phyloP scores from a whole-genome alignment of 306 rosid species.

The Lupinus albus region DNA sequence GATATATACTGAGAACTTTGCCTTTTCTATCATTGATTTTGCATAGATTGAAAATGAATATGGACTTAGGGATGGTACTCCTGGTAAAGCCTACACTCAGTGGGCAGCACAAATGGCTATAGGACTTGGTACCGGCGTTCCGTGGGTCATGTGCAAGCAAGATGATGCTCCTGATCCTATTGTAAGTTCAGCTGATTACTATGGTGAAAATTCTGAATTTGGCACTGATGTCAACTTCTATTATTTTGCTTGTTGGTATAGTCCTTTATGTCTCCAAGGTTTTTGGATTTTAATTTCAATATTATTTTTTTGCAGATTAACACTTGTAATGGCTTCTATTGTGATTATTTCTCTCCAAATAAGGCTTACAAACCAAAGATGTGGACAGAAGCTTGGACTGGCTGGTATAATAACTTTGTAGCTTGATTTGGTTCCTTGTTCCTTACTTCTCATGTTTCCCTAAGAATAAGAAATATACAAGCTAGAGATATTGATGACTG shows the following conservation, averaged over 20 bases:
- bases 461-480: neutral
- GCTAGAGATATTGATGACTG: slow-evolving; percentile 8
- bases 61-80: slow-evolving; percentile 91
- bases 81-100: slow-evolving; percentile 74
- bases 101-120: slow-evolving; percentile 98
- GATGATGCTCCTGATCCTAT: slow-evolving; percentile 99
- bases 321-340: slow-evolving; percentile 94
- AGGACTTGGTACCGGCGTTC: slow-evolving; percentile 91
- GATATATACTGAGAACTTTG: slow-evolving; percentile 21
- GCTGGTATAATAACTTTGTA: slow-evolving; percentile 61
- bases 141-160: slow-evolving; percentile 99
- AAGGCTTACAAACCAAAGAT: slow-evolving; percentile 95
- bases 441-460: neutral
- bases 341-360: slow-evolving; percentile 93
- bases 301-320: slow-evolving; percentile 64
- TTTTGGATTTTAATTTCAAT: slow-evolving; percentile 34
- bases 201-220: slow-evolving; percentile 16
- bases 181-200: slow-evolving; percentile 55
- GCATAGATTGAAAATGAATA: slow-evolving; percentile 93
- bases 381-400: slow-evolving; percentile 99
- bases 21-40: slow-evolving; percentile 41
- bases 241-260: neutral
- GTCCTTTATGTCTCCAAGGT: neutral
- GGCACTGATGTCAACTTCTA: neutral
- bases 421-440: slow-evolving; percentile 32